These are phyloP conservation scores for Leccinellum albellum DNA, from an alignment of 768 basidiomycete species.

Conservation along the genomic window DNA sequence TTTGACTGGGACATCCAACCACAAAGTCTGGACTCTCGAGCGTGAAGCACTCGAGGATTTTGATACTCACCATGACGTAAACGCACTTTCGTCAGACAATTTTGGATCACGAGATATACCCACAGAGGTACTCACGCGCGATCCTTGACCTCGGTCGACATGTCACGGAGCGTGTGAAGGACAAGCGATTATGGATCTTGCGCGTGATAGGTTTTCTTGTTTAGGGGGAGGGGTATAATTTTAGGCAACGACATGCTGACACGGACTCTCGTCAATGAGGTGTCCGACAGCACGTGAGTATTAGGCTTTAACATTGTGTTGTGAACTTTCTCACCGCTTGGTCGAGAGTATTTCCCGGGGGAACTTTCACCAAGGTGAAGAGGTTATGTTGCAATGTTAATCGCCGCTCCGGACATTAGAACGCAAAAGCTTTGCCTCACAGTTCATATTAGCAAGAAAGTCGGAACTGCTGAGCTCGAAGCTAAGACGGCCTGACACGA, in stretches of 20 bases:
- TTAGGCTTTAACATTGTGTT: conserved; percentile 15
- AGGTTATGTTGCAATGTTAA: not conserved
- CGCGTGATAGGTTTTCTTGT: not conserved
- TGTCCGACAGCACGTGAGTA: conserved; percentile 3
- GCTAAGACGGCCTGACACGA: conserved; percentile 13
- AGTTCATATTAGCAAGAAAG: conserved; percentile 1
- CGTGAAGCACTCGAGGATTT: not conserved
- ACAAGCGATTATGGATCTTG: not conserved
- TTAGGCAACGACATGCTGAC: not conserved
- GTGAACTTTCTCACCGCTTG: conserved; percentile 20
- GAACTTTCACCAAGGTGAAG: not conserved
- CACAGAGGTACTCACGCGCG: not conserved
- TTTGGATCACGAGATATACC: conserved; percentile 3
- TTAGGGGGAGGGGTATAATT: not conserved
- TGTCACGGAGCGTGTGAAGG: conserved; percentile 4
- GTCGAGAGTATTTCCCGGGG: not conserved
- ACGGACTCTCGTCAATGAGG: not conserved
- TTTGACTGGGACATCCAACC: not conserved
- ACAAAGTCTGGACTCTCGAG: conserved; percentile 2
- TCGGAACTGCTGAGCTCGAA: conserved; percentile 1
- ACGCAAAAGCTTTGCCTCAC: not conserved
- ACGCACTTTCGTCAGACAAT: conserved; percentile 1
- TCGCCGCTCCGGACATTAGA: not conserved
- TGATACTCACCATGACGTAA: conserved; percentile 19
- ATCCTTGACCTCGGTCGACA: not conserved